Base-by-base conservation (phyloP, 1,139 yeast species). In the Zygosaccharomyces sapae region DNA sequence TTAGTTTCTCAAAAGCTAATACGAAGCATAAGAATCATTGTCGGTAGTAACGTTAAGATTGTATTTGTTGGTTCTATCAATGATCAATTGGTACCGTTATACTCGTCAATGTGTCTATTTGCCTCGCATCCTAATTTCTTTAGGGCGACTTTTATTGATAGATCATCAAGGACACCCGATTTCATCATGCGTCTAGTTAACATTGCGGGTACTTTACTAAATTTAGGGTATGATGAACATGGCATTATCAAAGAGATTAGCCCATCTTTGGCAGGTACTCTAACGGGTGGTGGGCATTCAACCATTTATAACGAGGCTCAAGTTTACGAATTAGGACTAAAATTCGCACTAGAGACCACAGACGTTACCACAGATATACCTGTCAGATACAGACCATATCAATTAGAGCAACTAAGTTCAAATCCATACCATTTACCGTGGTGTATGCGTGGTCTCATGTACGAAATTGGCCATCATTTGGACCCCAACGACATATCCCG, bases 241-340 rank as follows among this genome's bases (percentile, higher is more conserved):
- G 86, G 84, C 36, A 84, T 86, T 4, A 73, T 90, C 22, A 83
- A 83, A 55, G 97, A 92, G 61, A 75, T 92, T 35, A 86, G 96
- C 49, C 76, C 80, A 13, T 79, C 90, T 0, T 72, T 92, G 54
- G 92, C 95, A 0, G 97, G 97, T 0, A 85, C 96, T 2, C 70
- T 92, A 47, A 90, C 96, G 0, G 96, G 97, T 2, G 92, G 95
- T 12, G 97, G 97, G 0, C 97, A 92, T 65, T 89, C 97, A 0
- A 83, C 79, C 55, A 81, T 92, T 40, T 92, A 92, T 66, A 86
- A 86, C 59, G 96, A 87, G 57, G 81, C 83, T 4, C 78, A 81
- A 49, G 97, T 92, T 0, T 92, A 92, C 62, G 89, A 83, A 55
- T 65, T 87, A 54, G 96, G 94, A 0, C 62, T 90, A 44, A 77